Conservation (phyloP, 768 basidiomycete genomes). For the Suillus fuscotomentosus region DNA sequence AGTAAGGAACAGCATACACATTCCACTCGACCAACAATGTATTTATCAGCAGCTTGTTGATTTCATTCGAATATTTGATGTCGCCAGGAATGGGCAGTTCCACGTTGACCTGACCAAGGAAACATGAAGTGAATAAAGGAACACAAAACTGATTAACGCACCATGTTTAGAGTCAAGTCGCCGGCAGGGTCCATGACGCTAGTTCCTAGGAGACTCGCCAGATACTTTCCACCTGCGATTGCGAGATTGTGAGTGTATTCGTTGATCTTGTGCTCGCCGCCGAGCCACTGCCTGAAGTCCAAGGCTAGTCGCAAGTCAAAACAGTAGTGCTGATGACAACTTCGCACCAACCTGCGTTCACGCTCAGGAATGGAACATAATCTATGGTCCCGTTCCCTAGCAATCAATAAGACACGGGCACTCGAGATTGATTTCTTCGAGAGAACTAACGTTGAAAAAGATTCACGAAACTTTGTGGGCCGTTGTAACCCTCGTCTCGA, state of each 20-base stretch:
- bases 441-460: slow-evolving; percentile 43
- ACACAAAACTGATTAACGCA: slow-evolving; percentile 21
- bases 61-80: slow-evolving; percentile 18
- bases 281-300: slow-evolving; percentile 69
- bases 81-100: slow-evolving; percentile 34
- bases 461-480: slow-evolving; percentile 40
- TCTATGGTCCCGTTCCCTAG: slow-evolving; percentile 69
- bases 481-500: slow-evolving; percentile 28
- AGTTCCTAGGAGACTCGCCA: slow-evolving; percentile 64
- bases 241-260: slow-evolving; percentile 71
- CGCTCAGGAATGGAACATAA: slow-evolving; percentile 49
- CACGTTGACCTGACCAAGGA: slow-evolving; percentile 36
- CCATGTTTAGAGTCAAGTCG: slow-evolving; percentile 72
- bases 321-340: not conserved
- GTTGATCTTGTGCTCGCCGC: slow-evolving; percentile 73
- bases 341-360: slow-evolving; percentile 45
- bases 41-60: slow-evolving; percentile 16
- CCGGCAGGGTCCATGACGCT: slow-evolving; percentile 56
- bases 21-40: slow-evolving; percentile 22
- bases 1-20: slow-evolving; percentile 11
- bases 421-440: not conserved
- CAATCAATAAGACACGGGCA: not conserved
- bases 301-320: slow-evolving; percentile 45
- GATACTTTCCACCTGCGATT: slow-evolving; percentile 55
- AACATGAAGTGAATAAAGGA: not conserved